These are phyloP conservation scores for Domatiomyces catenatus DNA, from an alignment of 2,329 filamentous ascomycete genomes.

Conservation along the genomic window DNA sequence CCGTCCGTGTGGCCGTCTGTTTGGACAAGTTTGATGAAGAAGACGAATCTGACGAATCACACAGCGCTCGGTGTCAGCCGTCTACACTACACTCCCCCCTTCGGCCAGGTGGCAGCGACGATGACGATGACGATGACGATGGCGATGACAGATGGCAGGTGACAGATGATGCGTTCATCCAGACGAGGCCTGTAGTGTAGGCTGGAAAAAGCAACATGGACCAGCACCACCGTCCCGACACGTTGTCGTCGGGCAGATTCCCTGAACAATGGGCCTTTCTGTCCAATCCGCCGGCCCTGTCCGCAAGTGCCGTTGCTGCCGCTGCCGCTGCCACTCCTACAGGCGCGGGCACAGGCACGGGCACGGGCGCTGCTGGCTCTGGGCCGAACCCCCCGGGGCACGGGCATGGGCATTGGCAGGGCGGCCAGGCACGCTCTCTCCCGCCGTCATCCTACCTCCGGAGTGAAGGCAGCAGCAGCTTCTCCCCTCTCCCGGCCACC, in stretches of 20 bases:
- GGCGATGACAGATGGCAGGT: not conserved
- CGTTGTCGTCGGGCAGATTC: constrained; percentile 15
- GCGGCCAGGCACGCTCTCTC: constrained; percentile 13
- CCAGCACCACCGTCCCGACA: not conserved
- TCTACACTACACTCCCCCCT: not conserved
- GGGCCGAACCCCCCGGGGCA: no score
- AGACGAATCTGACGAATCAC: not conserved
- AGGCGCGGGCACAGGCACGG: not conserved
- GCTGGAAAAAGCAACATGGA: not conserved
- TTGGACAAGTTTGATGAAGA: no score
- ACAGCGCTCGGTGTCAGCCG: not conserved
- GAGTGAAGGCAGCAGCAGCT: constrained; percentile 15
- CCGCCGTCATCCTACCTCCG: constrained; percentile 15
- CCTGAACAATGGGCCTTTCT: constrained; percentile 17
- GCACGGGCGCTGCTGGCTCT: not conserved
- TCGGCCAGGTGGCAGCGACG: not conserved
- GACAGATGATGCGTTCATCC: not conserved
- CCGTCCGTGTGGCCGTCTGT: not conserved
- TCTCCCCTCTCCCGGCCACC: constrained; percentile 2
- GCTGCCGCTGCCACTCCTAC: not conserved
- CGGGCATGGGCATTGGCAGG: not conserved
- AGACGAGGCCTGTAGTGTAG: not conserved
- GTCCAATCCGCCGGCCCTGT: constrained; percentile 4
- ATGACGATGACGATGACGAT: not conserved
- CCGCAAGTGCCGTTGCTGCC: not conserved